Conservation (phyloP, 2,329 filamentous ascomycete genomes). For the Chaetomium sp. region DNA sequence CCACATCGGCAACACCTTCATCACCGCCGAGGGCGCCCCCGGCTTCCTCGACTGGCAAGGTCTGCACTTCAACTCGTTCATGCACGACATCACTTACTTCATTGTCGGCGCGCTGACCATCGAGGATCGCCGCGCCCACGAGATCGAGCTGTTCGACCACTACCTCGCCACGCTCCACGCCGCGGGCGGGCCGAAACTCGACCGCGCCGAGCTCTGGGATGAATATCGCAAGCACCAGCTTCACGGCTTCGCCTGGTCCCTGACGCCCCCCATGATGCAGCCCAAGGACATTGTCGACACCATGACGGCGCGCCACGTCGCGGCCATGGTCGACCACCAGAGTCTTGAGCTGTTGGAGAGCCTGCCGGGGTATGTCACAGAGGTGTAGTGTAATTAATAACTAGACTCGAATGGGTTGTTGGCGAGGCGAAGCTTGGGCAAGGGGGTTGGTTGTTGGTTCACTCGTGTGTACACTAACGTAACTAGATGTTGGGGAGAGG, state of each 20-base stretch:
- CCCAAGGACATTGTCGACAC: slow-evolving; percentile 28
- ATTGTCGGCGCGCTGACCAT: slow-evolving; percentile 34
- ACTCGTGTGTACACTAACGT: too few species aligned
- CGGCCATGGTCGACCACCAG: slow-evolving; percentile 31
- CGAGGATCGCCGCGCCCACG: slow-evolving; percentile 34
- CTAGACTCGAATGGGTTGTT: not conserved
- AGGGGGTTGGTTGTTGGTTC: not conserved
- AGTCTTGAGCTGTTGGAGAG: slow-evolving; percentile 28
- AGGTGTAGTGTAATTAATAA: not conserved
- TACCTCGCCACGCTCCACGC: slow-evolving; percentile 31
- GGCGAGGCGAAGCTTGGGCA: not conserved
- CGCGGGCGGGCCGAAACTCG: slow-evolving; percentile 29
- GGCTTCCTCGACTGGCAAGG: slow-evolving; percentile 40
- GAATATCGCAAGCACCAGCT: slow-evolving; percentile 31
- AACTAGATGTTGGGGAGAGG: not conserved
- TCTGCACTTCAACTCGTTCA: slow-evolving; percentile 35
- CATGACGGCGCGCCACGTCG: slow-evolving; percentile 29
- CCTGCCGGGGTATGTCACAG: slow-evolving; percentile 10
- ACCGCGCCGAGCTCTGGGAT: slow-evolving; percentile 24
- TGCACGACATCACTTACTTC: slow-evolving; percentile 39
- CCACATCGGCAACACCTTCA: slow-evolving; percentile 39
- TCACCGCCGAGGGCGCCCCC: slow-evolving; percentile 30
- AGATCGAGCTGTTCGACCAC: slow-evolving; percentile 29
- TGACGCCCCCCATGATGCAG: slow-evolving; percentile 32
- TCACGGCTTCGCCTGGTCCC: slow-evolving; percentile 30